A percentile compares a stretch with the other conserved stretches of the same genome.
phyloP scores from a whole-genome alignment of 257 asterid genomes.

The Salvia rosmarinus region DNA sequence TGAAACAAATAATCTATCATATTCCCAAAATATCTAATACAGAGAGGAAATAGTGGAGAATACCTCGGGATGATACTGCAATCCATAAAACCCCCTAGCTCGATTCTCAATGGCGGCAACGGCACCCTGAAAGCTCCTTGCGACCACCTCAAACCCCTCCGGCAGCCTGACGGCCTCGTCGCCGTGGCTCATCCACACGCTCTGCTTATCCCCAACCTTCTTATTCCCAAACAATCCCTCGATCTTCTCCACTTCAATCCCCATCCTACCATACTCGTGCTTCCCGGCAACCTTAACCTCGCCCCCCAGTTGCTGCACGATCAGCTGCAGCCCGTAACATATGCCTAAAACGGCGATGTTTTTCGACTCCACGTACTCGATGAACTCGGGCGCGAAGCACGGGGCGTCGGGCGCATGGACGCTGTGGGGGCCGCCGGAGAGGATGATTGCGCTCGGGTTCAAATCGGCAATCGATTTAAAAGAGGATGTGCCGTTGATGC shows the following conservation, averaged over 20 bases:
- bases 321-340: conserved; percentile 87
- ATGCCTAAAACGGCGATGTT: conserved; percentile 71
- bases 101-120: conserved; percentile 79
- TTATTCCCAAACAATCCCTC: conserved; percentile 70
- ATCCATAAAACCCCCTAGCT: conserved; percentile 70
- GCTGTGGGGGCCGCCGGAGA: conserved; percentile 97
- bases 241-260: conserved; percentile 56
- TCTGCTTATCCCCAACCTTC: conserved; percentile 70
- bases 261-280: conserved; percentile 98
- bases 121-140: conserved; percentile 81
- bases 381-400: conserved; percentile 69
- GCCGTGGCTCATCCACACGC: conserved; percentile 99
- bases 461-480: conserved; percentile 62
- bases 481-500: conserved; percentile 79
- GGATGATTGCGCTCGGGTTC: conserved; percentile 71
- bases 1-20: background rate
- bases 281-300: conserved; percentile 77
- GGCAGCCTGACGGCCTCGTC: conserved; percentile 92
- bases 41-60: background rate
- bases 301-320: conserved; percentile 87
- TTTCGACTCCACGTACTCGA: conserved; percentile 62
- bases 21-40: background rate
- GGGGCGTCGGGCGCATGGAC: conserved; percentile 84
- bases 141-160: conserved; percentile 83
- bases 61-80: conserved; percentile 99